Percentiles rank a stretch among this genome's conserved stretches.
Conservation (phyloP, 805 yeast species). For the Cyberlindnera xylosilytica region DNA sequence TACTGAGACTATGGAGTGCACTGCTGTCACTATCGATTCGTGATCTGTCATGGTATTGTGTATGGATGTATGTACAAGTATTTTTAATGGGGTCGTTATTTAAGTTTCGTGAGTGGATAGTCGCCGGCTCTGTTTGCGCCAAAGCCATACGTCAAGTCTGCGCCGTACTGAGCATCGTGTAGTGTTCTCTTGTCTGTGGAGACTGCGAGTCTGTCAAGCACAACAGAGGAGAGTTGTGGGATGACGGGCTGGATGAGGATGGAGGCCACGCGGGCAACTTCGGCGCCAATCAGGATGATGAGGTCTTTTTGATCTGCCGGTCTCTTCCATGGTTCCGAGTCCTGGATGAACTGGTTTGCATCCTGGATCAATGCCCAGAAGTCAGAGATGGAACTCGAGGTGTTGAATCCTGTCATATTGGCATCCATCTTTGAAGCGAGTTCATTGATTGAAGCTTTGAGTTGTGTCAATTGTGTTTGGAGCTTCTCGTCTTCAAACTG, state of each 20-base stretch:
- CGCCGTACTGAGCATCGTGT: constrained; percentile 48
- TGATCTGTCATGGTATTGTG: background rate
- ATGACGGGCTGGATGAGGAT: constrained; percentile 70
- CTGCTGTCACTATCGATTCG: constrained; percentile 36
- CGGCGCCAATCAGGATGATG: constrained; percentile 64
- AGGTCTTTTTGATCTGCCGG: constrained; percentile 41
- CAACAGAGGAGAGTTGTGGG: constrained; percentile 55
- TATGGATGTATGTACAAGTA: background rate
- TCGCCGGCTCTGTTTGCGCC: constrained; percentile 51
- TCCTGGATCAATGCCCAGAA: constrained; percentile 58
- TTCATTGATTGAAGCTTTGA: constrained; percentile 33
- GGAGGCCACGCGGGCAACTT: constrained; percentile 62
- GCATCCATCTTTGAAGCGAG: constrained; percentile 39
- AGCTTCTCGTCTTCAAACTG: background rate
- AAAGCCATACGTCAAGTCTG: constrained; percentile 59
- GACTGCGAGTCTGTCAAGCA: constrained; percentile 67
- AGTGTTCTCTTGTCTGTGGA: constrained; percentile 35
- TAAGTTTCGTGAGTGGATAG: constrained; percentile 40
- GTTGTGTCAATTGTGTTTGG: background rate
- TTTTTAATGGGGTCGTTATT: background rate
- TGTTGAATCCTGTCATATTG: constrained; percentile 45
- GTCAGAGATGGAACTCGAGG: constrained; percentile 50
- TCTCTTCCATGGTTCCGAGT: constrained; percentile 70
- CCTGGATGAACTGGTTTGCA: constrained; percentile 68
- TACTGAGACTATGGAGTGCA: constrained; percentile 51